Evolutionary conservation across 306 rosid species (phyloP), one percentile per base, ranked within the genome.

Genomic region (Cyclanthera cordifolia): DNA sequence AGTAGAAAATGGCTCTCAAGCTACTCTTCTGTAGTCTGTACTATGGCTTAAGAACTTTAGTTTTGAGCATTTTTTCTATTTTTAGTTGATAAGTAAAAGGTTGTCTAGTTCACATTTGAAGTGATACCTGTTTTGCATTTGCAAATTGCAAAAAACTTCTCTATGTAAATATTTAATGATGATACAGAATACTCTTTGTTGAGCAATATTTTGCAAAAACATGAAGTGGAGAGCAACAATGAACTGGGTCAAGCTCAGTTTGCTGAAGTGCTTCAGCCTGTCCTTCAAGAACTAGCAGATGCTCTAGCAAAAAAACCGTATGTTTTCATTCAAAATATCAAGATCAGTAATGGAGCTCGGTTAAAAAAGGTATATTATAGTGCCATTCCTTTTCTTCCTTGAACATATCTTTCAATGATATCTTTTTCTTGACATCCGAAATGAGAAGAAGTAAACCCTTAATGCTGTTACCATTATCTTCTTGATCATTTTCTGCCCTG

Each of bases 161-260:
- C n/a, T 37, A 6, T n/a, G 12, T 10, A 55, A 71, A 71, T 28
- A 41, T 21, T 16, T 27, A 23, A 61, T 80, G 53, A 75, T 77
- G 82, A 73, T 67, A 67, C 94, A 93, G 99, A 85, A 64, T 87
- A 82, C 83, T 88, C 94, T 76, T 80, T 59, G 78, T 70, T 90
- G 59, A 79, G 86, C 56, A 87, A 86, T 58, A 80, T 93, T 73
- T 74, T 93, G 83, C 78, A 55, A 23, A 93, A 87, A 72, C 86
- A 89, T 32, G 85, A 79, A 60, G 88, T 77, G 4, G 84, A 87
- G 72, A 93, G 90, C 25, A 83, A 83, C 64, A 89, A 83, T 74
- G 88, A 87, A 73, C 73, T 93, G 82, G 96, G 99, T 51, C 99
- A 90, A 80, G 96, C 95, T 68, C 99, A 93, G 67, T 93, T 90